These are phyloP conservation scores for Ustilago bromivora DNA, from an alignment of 1,284 basidiomycete species.

Conservation along the genomic window DNA sequence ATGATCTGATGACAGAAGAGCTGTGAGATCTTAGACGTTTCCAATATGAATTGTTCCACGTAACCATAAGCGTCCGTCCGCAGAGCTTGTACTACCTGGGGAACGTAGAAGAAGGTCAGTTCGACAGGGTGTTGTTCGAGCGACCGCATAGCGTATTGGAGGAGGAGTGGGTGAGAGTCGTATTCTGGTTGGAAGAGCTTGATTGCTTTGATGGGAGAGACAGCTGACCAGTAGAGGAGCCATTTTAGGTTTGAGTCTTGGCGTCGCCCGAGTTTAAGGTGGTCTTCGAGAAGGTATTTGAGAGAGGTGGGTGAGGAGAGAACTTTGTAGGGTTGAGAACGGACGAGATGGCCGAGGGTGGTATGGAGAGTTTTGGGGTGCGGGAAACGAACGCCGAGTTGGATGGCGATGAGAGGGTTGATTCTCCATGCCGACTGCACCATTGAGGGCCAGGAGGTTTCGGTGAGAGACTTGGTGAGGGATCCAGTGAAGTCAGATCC, in stretches of 20 bases:
- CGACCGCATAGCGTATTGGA: slow-evolving; percentile 97
- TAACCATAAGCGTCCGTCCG: slow-evolving; percentile 83
- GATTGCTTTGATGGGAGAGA: slow-evolving; percentile 78
- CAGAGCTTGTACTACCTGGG: slow-evolving; percentile 96
- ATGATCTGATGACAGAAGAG: slow-evolving; percentile 99
- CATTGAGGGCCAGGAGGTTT: slow-evolving; percentile 79
- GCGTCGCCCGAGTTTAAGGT: slow-evolving; percentile 77
- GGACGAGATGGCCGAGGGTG: slow-evolving; percentile 83
- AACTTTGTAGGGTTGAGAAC: slow-evolving; percentile 79
- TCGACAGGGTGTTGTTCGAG: slow-evolving; percentile 94
- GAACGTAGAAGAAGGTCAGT: slow-evolving; percentile 98
- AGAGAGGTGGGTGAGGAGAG: slow-evolving; percentile 84
- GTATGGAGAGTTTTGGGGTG: slow-evolving; percentile 76
- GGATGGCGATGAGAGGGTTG: slow-evolving; percentile 83
- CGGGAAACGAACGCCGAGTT: slow-evolving; percentile 84
- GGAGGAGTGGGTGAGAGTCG: slow-evolving; percentile 82
- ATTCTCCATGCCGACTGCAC: slow-evolving; percentile 85
- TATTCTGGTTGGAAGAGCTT: slow-evolving; percentile 64
- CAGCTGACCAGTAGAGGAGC: slow-evolving; percentile 87
- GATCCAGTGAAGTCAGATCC: slow-evolving; percentile 70
- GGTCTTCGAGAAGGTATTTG: slow-evolving; percentile 83
- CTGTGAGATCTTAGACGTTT: slow-evolving; percentile 97
- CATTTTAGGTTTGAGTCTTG: slow-evolving; percentile 73
- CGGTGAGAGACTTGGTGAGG: slow-evolving; percentile 70
- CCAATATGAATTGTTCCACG: slow-evolving; percentile 94